A percentile compares a stretch with the other conserved stretches of the same genome.
Conservation (phyloP, 2,329 filamentous ascomycete species). For the Coniochaeta sp. region DNA sequence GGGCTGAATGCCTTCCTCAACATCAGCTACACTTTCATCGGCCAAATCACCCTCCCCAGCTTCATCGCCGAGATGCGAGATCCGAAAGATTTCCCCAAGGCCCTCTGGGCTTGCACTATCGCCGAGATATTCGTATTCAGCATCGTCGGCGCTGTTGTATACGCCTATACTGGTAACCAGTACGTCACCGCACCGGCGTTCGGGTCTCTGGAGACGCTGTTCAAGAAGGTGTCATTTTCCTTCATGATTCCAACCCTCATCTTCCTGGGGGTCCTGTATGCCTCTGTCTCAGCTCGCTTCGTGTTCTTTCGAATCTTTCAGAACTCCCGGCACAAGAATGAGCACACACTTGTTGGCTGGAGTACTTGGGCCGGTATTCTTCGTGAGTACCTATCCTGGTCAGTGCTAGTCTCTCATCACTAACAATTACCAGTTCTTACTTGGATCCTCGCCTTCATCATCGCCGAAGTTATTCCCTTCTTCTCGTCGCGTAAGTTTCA, state of each 20-base stretch:
- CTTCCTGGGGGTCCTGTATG: conserved; percentile 85
- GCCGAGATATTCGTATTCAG: conserved; percentile 82
- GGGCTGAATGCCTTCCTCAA: conserved; percentile 89
- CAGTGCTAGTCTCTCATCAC: conserved; percentile 4
- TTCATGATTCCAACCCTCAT: conserved; percentile 96
- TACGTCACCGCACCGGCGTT: conserved; percentile 87
- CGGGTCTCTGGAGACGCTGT: conserved; percentile 63
- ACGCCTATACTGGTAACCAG: conserved; percentile 81
- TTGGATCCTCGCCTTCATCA: conserved; percentile 87
- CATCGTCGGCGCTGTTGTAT: conserved; percentile 72
- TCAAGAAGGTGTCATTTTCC: conserved; percentile 83
- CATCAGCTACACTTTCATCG: conserved; percentile 94
- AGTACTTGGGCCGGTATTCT: conserved; percentile 68
- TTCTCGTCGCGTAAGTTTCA: conserved; percentile 61
- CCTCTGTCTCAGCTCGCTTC: conserved; percentile 82
- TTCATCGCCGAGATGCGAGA: conserved; percentile 93
- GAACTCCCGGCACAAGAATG: conserved; percentile 68
- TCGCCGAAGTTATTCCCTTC: conserved; percentile 89
- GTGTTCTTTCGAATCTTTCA: conserved; percentile 86
- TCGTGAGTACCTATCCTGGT: conserved; percentile 25
- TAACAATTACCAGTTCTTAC: conserved; percentile 38
- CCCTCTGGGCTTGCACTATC: conserved; percentile 83
- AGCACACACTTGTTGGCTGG: conserved; percentile 80
- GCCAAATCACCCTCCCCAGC: conserved; percentile 86
- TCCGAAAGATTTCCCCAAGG: conserved; percentile 79